A percentile compares a stretch with the other conserved stretches of the same genome.
phyloP scores from a whole-genome alignment of 176 grass and related monocot species.

The Paspalum notatum region DNA sequence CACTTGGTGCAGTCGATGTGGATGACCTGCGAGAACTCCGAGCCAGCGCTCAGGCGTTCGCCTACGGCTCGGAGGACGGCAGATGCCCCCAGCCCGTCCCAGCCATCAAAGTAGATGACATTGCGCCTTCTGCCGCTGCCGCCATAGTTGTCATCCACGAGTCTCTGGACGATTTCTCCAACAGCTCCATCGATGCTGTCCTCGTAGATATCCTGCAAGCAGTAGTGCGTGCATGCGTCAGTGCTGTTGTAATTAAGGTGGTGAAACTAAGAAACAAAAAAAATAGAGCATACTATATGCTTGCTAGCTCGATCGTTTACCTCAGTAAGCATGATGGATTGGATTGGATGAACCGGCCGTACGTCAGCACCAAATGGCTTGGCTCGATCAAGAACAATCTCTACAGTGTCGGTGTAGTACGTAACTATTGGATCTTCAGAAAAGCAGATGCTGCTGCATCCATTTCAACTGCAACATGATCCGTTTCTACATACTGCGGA shows the following conservation, averaged over 20 bases:
- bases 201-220: neutral
- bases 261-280: neutral
- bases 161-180: neutral
- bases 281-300: no score
- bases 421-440: neutral
- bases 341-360: neutral
- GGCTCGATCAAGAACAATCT: no score
- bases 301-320: neutral
- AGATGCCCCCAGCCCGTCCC: neutral
- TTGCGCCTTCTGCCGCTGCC: neutral
- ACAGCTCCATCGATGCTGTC: neutral
- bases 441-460: no score
- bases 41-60: neutral
- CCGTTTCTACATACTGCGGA: neutral
- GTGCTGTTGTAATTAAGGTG: neutral
- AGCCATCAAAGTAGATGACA: slow-evolving; percentile 15
- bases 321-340: neutral
- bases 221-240: neutral
- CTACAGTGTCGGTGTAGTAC: neutral
- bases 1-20: slow-evolving; percentile 21
- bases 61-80: neutral
- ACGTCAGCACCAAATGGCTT: no score
- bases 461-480: neutral
- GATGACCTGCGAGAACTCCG: neutral
- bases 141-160: neutral